Percentiles rank a stretch among this genome's conserved stretches.
Conservation (phyloP, 106 monocot species). For the Acanthochlamys bracteata region DNA sequence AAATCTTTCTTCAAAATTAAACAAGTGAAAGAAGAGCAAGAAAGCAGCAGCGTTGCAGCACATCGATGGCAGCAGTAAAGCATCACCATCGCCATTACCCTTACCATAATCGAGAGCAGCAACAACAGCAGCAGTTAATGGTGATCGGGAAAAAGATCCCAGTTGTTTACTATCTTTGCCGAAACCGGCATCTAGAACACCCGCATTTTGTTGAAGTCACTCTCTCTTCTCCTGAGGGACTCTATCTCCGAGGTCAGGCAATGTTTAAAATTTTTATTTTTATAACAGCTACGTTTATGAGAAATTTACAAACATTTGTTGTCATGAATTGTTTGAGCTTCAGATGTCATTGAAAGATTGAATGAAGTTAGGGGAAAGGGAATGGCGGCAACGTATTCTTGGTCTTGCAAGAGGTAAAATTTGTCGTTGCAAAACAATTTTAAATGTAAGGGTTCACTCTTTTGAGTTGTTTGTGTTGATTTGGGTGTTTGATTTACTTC, state of each 20-base stretch:
- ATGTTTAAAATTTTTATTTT: neutral
- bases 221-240: conserved; percentile 47
- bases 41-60: conserved; percentile 9
- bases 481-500: neutral
- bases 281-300: neutral
- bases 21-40: neutral
- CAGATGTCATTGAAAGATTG: conserved; percentile 66
- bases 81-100: neutral
- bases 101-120: neutral
- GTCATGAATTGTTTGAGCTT: neutral
- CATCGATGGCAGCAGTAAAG: conserved; percentile 1
- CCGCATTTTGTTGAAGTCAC: conserved; percentile 68
- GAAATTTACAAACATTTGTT: neutral
- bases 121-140: neutral
- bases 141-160: conserved; percentile 30
- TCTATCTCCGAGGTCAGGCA: conserved; percentile 55
- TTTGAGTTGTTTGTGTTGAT: neutral
- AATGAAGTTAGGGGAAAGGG: conserved; percentile 64
- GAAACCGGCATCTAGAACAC: conserved; percentile 58
- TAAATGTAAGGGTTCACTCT: no score
- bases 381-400: conserved; percentile 79
- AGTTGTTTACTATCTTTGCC: conserved; percentile 52
- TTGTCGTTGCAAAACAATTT: no score
- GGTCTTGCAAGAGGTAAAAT: conserved; percentile 85
- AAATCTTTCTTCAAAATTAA: no score